phyloP scores from a whole-genome alignment of 768 basidiomycete species.

The Mycena metata region DNA sequence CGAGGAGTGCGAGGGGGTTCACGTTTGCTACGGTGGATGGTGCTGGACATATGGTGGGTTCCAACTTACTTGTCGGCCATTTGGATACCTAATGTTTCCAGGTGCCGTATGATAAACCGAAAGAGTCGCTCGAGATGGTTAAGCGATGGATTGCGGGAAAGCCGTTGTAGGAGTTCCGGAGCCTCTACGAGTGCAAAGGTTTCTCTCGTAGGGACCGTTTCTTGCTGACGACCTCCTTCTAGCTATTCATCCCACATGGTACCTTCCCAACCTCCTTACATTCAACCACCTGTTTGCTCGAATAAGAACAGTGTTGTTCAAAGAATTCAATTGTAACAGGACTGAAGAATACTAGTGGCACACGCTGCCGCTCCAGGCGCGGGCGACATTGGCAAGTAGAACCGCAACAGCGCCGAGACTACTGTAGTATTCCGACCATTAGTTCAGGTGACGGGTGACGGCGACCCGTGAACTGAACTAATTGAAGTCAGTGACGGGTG shows the following conservation, averaged over 20 bases:
- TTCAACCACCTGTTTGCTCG: slow-evolving; percentile 16
- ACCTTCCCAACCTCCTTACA: slow-evolving; percentile 13
- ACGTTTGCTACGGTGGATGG: slow-evolving; percentile 74
- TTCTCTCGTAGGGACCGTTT: slow-evolving; percentile 10
- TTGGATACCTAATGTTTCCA: slow-evolving; percentile 38
- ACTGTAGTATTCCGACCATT: too few relatives aligned
- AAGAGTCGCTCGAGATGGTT: slow-evolving; percentile 63
- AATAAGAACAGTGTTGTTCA: slow-evolving; percentile 13
- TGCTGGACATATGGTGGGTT: slow-evolving; percentile 84
- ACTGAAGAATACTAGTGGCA: too few relatives aligned
- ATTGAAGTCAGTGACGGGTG: too few relatives aligned
- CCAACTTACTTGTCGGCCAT: too few relatives aligned
- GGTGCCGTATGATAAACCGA: slow-evolving; percentile 77
- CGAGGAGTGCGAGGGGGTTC: slow-evolving; percentile 60
- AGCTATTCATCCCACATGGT: slow-evolving; percentile 14
- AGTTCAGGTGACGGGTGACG: too few relatives aligned
- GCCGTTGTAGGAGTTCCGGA: slow-evolving; percentile 33
- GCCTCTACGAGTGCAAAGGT: slow-evolving; percentile 15
- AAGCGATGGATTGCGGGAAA: slow-evolving; percentile 61
- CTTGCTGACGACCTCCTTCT: slow-evolving; percentile 17
- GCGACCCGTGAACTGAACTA: too few relatives aligned
- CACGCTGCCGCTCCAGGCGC: too few relatives aligned
- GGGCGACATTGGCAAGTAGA: too few relatives aligned
- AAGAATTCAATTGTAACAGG: too few relatives aligned
- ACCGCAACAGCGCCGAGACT: too few relatives aligned